Conservation (phyloP, 805 yeast species). For the Saturnispora sekii region DNA sequence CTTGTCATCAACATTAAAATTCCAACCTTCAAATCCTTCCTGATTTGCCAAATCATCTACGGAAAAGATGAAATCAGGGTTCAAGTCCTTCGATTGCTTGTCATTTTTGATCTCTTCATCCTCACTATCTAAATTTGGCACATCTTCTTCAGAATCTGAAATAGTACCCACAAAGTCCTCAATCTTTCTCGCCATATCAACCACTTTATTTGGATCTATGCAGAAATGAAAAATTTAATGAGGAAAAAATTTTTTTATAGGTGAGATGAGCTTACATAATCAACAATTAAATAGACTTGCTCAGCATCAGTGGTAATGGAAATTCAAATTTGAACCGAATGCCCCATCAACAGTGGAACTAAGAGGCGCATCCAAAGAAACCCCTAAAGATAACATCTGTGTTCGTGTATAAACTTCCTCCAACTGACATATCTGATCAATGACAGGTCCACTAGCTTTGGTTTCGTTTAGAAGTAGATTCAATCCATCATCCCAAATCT, state of each 20-base stretch:
- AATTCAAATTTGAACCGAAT: slow-evolving; percentile 1
- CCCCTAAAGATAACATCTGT: slow-evolving; percentile 37
- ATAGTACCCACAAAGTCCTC: slow-evolving; percentile 65
- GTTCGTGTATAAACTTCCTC: slow-evolving; percentile 38
- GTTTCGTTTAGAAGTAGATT: slow-evolving; percentile 37
- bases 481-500: slow-evolving; percentile 74
- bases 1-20: slow-evolving; percentile 48
- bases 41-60: slow-evolving; percentile 31
- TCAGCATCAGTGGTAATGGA: slow-evolving; percentile 5
- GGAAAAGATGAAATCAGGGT: slow-evolving; percentile 67
- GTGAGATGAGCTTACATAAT: not conserved
- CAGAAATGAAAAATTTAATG: not conserved
- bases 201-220: too few species aligned
- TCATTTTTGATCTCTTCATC: slow-evolving; percentile 21
- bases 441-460: slow-evolving; percentile 34
- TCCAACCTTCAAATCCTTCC: slow-evolving; percentile 69
- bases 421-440: slow-evolving; percentile 34
- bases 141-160: slow-evolving; percentile 66
- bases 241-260: not conserved
- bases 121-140: slow-evolving; percentile 31
- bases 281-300: not conserved
- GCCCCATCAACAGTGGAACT: not conserved
- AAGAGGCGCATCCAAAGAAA: slow-evolving; percentile 8
- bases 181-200: slow-evolving; percentile 5
- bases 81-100: slow-evolving; percentile 44